These are phyloP conservation scores for Lasiosphaeris hirsuta DNA, from an alignment of 495 filamentous ascomycete species.

Conservation along the genomic window DNA sequence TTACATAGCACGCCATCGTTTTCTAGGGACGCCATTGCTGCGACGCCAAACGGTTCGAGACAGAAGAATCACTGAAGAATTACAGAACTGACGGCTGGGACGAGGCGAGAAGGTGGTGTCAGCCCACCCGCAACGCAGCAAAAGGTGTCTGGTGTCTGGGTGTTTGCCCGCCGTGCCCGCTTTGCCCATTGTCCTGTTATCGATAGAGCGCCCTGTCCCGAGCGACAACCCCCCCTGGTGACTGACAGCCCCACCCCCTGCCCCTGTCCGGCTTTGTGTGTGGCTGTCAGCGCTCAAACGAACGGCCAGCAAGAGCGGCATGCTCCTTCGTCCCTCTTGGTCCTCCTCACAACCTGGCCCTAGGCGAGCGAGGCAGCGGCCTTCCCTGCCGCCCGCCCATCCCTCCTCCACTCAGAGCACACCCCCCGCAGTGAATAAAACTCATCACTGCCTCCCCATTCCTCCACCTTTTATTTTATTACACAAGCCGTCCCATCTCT, in stretches of 20 bases:
- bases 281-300: constrained; percentile 6
- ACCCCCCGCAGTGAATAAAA: constrained; percentile 38
- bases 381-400: constrained; percentile 23
- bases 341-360: not conserved
- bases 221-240: constrained; percentile 5
- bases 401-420: constrained; percentile 25
- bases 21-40: no score
- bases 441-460: constrained; percentile 32
- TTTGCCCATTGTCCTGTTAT: constrained; percentile 6
- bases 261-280: constrained; percentile 6
- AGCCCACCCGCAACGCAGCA: constrained; percentile 8
- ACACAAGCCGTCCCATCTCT: constrained; percentile 28
- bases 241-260: constrained; percentile 6
- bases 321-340: not conserved
- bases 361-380: constrained; percentile 18
- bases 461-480: constrained; percentile 31
- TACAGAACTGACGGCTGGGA: not conserved
- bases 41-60: not conserved
- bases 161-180: not conserved
- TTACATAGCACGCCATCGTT: no score
- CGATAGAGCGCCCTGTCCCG: constrained; percentile 6
- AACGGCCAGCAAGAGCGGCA: not conserved
- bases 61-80: no score
- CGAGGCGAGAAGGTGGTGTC: constrained; percentile 13
- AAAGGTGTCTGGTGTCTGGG: not conserved